Conservation (phyloP, 352 stramenopile species). For the Phytophthora lateralis region DNA sequence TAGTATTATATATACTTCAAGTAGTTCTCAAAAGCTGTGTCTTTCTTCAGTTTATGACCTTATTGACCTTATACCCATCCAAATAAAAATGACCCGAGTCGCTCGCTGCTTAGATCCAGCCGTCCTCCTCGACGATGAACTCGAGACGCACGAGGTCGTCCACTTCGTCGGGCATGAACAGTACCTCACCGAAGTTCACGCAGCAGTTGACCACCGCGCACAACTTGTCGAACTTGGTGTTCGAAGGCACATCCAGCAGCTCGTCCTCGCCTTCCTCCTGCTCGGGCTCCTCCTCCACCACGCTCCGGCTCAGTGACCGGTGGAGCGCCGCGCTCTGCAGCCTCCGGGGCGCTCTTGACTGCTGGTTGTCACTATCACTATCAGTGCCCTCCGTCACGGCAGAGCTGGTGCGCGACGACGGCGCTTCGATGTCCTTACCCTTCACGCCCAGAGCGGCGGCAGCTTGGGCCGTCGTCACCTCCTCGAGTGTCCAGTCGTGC, state of each 20-base stretch:
- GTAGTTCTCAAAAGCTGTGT: not conserved
- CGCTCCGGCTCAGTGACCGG: conserved; percentile 33
- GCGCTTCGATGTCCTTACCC: conserved; percentile 50
- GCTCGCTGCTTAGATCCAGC: conserved; percentile 65
- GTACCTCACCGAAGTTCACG: conserved; percentile 58
- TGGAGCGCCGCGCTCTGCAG: conserved; percentile 23
- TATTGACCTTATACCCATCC: conserved; percentile 22
- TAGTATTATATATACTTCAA: no score
- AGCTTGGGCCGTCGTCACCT: conserved; percentile 42
- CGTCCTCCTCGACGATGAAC: conserved; percentile 84
- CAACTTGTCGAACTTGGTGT: conserved; percentile 47
- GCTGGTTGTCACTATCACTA: conserved; percentile 58
- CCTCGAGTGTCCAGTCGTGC: conserved; percentile 70
- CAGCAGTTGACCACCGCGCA: conserved; percentile 69
- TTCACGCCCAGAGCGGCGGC: conserved; percentile 28
- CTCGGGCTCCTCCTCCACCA: conserved; percentile 42
- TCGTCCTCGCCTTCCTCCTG: conserved; percentile 42
- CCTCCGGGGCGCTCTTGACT: conserved; percentile 12
- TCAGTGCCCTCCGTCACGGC: conserved; percentile 58
- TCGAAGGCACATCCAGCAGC: conserved; percentile 44
- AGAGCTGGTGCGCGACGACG: conserved; percentile 48
- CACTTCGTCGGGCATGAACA: conserved; percentile 60
- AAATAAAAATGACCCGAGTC: conserved; percentile 35
- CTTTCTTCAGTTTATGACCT: conserved; percentile 12
- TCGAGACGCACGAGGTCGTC: conserved; percentile 73